phyloP scores from a whole-genome alignment of 805 yeast species.

The Saturnispora serradocipensis region DNA sequence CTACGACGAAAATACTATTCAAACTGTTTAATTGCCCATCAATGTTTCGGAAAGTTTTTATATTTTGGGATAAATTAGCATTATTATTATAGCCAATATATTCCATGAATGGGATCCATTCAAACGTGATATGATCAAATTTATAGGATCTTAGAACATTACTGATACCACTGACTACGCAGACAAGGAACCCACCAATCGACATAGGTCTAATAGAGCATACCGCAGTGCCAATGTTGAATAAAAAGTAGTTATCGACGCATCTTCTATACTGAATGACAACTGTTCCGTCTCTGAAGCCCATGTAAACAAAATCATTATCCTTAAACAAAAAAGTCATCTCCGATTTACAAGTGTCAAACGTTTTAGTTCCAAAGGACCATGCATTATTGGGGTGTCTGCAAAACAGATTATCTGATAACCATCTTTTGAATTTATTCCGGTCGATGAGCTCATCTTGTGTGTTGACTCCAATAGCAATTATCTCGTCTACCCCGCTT shows the following conservation, averaged over 20 bases:
- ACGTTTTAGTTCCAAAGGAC: not conserved
- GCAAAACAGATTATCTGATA: not conserved
- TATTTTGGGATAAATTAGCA: not conserved
- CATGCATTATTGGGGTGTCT: not conserved
- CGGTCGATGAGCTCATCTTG: not conserved
- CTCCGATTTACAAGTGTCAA: not conserved
- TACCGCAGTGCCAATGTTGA: conserved; percentile 4
- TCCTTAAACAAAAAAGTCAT: conserved; percentile 1
- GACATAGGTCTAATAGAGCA: conserved; percentile 1
- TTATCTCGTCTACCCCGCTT: not conserved
- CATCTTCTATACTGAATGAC: not conserved
- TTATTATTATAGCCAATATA: conserved; percentile 7
- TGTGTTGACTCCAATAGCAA: not conserved
- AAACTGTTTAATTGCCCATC: not conserved
- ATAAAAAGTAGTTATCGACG: not conserved
- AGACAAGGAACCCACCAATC: not conserved
- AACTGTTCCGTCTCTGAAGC: conserved; percentile 11
- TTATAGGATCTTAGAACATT: conserved; percentile 4
- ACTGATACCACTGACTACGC: conserved; percentile 8
- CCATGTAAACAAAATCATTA: not conserved
- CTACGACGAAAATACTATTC: conserved; percentile 8
- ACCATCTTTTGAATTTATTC: not conserved
- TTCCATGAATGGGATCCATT: conserved; percentile 2
- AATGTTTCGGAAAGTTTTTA: not conserved
- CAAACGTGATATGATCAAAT: not conserved